A percentile compares a stretch with the other conserved stretches of the same genome.
phyloP scores from a whole-genome alignment of 176 grass and related monocot genomes.

The Leersia perrieri region DNA sequence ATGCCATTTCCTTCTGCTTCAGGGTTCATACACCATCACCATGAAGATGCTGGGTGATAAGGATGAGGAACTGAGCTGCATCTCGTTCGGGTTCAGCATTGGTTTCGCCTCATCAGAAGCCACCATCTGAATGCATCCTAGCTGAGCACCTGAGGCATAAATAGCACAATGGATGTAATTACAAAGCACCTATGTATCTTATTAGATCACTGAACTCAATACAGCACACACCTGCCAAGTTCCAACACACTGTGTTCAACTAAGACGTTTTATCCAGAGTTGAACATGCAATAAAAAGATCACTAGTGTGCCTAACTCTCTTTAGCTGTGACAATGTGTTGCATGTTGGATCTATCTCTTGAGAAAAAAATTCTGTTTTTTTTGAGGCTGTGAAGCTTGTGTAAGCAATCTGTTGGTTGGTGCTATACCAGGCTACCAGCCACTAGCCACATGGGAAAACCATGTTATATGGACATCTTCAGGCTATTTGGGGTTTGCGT shows the following conservation, averaged over 20 bases:
- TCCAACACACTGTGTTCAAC: constrained; percentile 16
- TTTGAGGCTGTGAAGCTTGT: neutral
- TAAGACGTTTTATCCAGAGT: constrained; percentile 32
- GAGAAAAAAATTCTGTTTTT: neutral
- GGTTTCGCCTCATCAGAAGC: constrained; percentile 31
- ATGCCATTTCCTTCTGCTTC: neutral
- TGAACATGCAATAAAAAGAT: constrained; percentile 25
- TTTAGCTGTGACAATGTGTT: neutral
- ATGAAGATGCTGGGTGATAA: constrained; percentile 65
- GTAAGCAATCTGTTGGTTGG: neutral
- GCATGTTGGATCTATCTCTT: neutral
- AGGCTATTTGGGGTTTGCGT: neutral
- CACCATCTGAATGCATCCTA: neutral
- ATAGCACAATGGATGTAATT: neutral
- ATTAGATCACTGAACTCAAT: neutral
- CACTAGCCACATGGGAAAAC: neutral
- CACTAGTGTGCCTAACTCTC: neutral
- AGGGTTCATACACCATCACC: constrained; percentile 76
- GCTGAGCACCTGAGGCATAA: neutral
- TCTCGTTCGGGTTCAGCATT: constrained; percentile 67
- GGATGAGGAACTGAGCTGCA: constrained; percentile 58
- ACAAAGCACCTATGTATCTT: neutral
- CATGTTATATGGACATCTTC: neutral
- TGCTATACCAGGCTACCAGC: neutral
- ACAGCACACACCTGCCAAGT: neutral